Conservation (phyloP, 1,284 basidiomycete genomes). For the Irpex sp. region DNA sequence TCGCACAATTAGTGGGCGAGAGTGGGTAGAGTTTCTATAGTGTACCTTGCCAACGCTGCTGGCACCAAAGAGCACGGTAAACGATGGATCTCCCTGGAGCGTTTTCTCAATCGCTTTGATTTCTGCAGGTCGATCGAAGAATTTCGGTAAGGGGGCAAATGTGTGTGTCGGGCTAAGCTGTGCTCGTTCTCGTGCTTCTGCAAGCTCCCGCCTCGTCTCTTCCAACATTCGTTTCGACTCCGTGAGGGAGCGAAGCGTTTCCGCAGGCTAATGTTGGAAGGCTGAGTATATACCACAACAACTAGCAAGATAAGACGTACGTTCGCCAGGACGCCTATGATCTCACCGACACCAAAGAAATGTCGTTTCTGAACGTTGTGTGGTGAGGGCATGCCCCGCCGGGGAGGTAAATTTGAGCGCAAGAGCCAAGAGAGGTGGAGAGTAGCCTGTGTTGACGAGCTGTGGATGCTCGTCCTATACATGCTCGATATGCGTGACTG, state of each 20-base stretch:
- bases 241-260: constrained; percentile 72
- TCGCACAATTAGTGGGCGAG: constrained; percentile 2
- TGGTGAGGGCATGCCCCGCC: constrained; percentile 54
- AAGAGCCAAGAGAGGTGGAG: constrained; percentile 61
- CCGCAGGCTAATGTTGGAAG: constrained; percentile 52
- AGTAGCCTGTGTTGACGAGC: constrained; percentile 10
- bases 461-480: constrained; percentile 14
- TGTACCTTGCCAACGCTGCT: constrained; percentile 73
- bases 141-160: constrained; percentile 70
- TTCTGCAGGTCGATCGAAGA: constrained; percentile 67
- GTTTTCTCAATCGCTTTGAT: constrained; percentile 57
- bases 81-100: constrained; percentile 68
- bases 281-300: not conserved
- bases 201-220: constrained; percentile 70
- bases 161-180: constrained; percentile 74
- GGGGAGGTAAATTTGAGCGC: constrained; percentile 64
- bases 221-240: constrained; percentile 73
- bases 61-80: constrained; percentile 80
- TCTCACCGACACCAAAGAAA: constrained; percentile 77
- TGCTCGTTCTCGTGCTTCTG: constrained; percentile 59
- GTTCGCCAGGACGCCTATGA: constrained; percentile 72
- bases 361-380: constrained; percentile 59
- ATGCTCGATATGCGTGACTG: constrained; percentile 18
- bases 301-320: constrained; percentile 38
- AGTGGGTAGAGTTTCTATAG: constrained; percentile 4